Evolutionary conservation across 1,284 basidiomycete genomes (phyloP).

Genomic region (Moesziomyces sp.): DNA sequence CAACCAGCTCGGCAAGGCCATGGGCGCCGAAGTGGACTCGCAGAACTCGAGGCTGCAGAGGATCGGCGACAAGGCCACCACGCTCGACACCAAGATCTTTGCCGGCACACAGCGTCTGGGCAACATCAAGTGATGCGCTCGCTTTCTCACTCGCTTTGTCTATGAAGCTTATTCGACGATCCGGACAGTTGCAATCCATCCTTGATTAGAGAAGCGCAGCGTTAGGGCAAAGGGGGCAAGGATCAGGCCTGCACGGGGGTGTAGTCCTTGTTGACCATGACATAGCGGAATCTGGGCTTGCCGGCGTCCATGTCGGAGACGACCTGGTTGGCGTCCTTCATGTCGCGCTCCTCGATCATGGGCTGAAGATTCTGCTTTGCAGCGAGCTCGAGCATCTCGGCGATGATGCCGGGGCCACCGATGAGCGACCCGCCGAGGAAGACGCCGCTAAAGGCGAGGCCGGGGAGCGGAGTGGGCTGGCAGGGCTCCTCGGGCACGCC

Average conservation of each 20-base stretch:
- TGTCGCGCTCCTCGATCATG: slow-evolving; percentile 55
- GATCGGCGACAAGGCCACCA: slow-evolving; percentile 62
- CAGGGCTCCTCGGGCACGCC: slow-evolving; percentile 66
- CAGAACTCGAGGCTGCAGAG: slow-evolving; percentile 63
- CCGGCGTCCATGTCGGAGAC: slow-evolving; percentile 54
- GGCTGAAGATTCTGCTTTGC: slow-evolving; percentile 54
- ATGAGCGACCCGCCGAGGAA: slow-evolving; percentile 63
- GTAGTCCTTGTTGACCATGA: slow-evolving; percentile 69
- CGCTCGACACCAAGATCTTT: slow-evolving; percentile 63
- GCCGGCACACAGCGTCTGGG: slow-evolving; percentile 63
- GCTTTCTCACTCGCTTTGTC: neutral
- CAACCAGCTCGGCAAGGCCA: slow-evolving; percentile 84
- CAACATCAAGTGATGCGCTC: slow-evolving; percentile 47
- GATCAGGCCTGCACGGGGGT: slow-evolving; percentile 32
- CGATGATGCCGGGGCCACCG: slow-evolving; percentile 64
- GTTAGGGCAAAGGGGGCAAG: neutral
- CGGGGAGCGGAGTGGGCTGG: slow-evolving; percentile 58
- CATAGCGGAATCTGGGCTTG: slow-evolving; percentile 69
- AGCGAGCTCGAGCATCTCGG: slow-evolving; percentile 61
- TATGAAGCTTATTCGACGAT: neutral
- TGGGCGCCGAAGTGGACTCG: slow-evolving; percentile 72
- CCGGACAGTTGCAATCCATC: neutral
- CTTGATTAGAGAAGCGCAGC: neutral
- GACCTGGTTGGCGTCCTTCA: slow-evolving; percentile 58
- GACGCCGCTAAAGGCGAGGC: slow-evolving; percentile 35